These are phyloP conservation scores for Thymus quinquecostatus DNA, from an alignment of 257 asterid species.

Conservation along the genomic window DNA sequence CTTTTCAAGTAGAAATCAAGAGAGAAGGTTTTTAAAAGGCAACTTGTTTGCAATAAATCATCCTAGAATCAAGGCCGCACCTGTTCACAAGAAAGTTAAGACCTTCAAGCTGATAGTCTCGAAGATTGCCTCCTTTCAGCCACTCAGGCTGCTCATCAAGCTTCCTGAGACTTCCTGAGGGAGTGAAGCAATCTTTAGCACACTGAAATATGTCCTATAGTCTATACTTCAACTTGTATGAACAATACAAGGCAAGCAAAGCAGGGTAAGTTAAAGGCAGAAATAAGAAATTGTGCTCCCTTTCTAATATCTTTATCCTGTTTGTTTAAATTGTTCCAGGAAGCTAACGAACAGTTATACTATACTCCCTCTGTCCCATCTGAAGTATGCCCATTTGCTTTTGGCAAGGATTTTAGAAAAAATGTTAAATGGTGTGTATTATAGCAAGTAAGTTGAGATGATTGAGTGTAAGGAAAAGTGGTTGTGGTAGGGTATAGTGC, in stretches of 20 bases:
- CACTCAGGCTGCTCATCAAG: conserved; percentile 99
- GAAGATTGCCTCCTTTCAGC: conserved; percentile 97
- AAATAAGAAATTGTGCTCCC: neutral
- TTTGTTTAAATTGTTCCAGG: neutral
- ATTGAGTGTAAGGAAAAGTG: too few relatives aligned
- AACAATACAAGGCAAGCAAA: conserved; percentile 13
- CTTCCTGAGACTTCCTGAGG: conserved; percentile 91
- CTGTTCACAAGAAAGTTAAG: conserved; percentile 96
- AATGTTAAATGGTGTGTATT: too few relatives aligned
- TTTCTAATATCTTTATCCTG: neutral
- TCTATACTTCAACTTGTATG: conserved; percentile 7
- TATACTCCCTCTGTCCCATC: neutral
- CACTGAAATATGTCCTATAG: conserved; percentile 8
- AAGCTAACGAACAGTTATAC: conserved; percentile 14
- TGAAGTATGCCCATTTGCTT: too few relatives aligned
- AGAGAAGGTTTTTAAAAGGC: conserved; percentile 18
- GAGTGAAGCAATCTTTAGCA: conserved; percentile 22
- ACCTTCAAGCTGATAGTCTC: conserved; percentile 99
- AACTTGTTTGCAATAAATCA: conserved; percentile 20
- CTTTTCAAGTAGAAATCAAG: conserved; percentile 26
- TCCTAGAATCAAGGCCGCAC: conserved; percentile 53
- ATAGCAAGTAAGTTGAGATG: too few relatives aligned
- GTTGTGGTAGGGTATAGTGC: too few relatives aligned
- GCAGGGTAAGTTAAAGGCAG: neutral
- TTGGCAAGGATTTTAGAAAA: too few relatives aligned